Evolutionary conservation across 163 green algal species (phyloP), one percentile per base, ranked within the genome.

Genomic region (Coccomyxa subellipsoidea): DNA sequence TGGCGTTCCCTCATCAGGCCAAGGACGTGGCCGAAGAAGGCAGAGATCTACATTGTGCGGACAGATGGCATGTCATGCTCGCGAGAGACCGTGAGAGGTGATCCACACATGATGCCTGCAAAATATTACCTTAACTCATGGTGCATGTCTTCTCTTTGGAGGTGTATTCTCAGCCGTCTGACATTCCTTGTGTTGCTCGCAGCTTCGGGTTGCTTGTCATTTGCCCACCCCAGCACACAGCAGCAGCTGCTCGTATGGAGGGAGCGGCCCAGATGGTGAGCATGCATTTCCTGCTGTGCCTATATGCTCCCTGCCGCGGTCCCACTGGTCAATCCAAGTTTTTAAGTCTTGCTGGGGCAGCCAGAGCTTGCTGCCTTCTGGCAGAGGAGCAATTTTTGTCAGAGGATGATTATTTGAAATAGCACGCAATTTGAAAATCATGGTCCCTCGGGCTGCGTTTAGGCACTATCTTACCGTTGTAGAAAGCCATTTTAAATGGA

Each of bases 241-340:
- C 94, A 98, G 82, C 93, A 98, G 78, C 86, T 98, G 70, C 91
- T 98, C 18, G 93, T 98, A 29, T 98, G 95, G 95, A 92, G 94
- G 76, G 84, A 91, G 6, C 79, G 88, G 29, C 95, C 95, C 0
- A 89, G 89, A 34, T 93, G 85, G 92, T 97, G 84, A 76, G 91
- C 34, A 73, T 4, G 47, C 5, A 59, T 59, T 12, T 18, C 47
- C 47, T 27, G 23, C 3, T 1, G 23, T 27, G 21, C 69, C 21
- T 18, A 76, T 76, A 12, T 76, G 31, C 25, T 7, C 27, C 4
- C 31, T 18, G 23, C 4, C 21, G 69, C 34, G n/a, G 31, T 76
- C 31, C 21, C n/a, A 23, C 4, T 7, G 27, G 69, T 39, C 18
- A 34, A 0, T 18, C 27, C 69, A 76, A 25, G 15, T 36, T 76